Evolutionary conservation across 2,329 filamentous ascomycete genomes (phyloP).

Genomic region (Elsinoe batatas): DNA sequence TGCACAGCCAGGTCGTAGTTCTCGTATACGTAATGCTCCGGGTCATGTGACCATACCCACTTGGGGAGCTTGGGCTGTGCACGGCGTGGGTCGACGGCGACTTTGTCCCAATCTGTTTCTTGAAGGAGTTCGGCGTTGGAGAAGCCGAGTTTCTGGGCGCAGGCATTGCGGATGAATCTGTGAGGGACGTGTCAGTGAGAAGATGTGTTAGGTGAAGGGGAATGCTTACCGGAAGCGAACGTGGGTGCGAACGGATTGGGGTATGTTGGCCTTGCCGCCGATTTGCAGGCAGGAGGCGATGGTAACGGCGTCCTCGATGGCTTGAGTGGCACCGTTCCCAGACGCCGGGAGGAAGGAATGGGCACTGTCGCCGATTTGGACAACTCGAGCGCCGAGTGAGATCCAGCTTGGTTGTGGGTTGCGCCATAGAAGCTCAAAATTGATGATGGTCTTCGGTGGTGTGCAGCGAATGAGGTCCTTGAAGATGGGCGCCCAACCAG

Average conservation of each 20-base stretch:
- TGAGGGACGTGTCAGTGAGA: constrained; percentile 12
- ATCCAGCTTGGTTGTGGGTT: constrained; percentile 38
- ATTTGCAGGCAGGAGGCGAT: constrained; percentile 39
- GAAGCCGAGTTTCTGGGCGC: constrained; percentile 41
- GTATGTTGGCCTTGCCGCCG: constrained; percentile 31
- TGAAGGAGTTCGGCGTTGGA: constrained; percentile 39
- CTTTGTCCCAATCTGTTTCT: constrained; percentile 40
- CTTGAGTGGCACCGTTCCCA: constrained; percentile 38
- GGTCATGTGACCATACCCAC: constrained; percentile 39
- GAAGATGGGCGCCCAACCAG: constrained; percentile 38
- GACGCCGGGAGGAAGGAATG: constrained; percentile 38
- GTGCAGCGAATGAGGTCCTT: constrained; percentile 36
- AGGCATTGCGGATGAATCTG: constrained; percentile 39
- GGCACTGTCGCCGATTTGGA: constrained; percentile 37
- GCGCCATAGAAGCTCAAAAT: constrained; percentile 35
- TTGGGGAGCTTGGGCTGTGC: constrained; percentile 37
- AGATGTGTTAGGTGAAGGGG: not conserved
- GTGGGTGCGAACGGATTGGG: constrained; percentile 32
- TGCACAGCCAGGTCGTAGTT: constrained; percentile 35
- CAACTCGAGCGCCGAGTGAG: constrained; percentile 33
- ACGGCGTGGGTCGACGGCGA: constrained; percentile 35
- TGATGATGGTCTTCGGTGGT: constrained; percentile 38
- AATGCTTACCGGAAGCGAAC: constrained; percentile 31
- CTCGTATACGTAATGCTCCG: constrained; percentile 36
- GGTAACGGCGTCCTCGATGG: constrained; percentile 39